These are phyloP conservation scores for Pseudonitzschia pungens DNA, from an alignment of 108 stramenopile genomes.

Conservation along the genomic window DNA sequence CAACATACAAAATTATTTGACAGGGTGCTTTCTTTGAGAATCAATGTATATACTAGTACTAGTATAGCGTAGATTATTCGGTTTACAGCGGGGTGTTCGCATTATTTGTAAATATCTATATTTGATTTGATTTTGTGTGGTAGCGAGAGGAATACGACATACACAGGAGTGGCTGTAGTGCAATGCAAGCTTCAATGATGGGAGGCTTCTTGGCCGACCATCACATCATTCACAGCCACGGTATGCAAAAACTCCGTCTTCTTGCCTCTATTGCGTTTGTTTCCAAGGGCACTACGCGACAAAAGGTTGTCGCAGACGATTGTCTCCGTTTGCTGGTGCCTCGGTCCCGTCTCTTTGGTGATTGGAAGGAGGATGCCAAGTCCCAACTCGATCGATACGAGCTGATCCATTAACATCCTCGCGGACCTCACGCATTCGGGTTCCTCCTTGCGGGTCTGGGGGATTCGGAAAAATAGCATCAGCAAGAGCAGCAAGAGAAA, in stretches of 20 bases:
- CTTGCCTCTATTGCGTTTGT: neutral
- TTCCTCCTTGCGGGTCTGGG: neutral
- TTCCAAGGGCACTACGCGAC: neutral
- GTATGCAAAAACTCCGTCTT: neutral
- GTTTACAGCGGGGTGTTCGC: no score
- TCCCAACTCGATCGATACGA: neutral
- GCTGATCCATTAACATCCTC: slow-evolving; percentile 12
- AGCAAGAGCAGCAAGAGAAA: neutral
- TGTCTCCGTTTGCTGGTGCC: neutral
- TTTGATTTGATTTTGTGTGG: no score
- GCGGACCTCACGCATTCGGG: slow-evolving; percentile 19
- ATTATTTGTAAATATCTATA: no score
- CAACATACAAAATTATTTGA: no score
- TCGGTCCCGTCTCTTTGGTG: neutral
- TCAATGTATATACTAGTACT: no score
- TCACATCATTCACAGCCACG: slow-evolving; percentile 5
- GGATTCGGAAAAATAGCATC: neutral
- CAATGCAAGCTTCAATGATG: neutral
- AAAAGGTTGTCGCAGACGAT: neutral
- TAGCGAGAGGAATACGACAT: neutral
- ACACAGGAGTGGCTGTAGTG: neutral
- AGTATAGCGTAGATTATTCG: no score
- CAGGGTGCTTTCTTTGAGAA: no score
- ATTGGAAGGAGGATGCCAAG: neutral
- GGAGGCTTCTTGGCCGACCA: neutral